phyloP scores from a whole-genome alignment of 179 eudicot species.

The Camellia oleifera region DNA sequence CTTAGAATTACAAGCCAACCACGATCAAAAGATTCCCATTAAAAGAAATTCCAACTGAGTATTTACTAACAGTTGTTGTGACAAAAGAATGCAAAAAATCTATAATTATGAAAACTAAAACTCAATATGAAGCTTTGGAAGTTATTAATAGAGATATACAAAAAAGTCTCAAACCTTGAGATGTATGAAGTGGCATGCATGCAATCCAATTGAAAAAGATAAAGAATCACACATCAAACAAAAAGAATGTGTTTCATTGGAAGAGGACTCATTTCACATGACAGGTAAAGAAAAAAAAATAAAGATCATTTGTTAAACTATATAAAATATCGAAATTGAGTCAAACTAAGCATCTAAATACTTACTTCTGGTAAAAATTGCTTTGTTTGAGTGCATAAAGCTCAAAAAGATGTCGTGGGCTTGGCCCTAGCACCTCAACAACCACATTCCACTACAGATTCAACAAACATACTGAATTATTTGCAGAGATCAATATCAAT shows the following conservation, averaged over 20 bases:
- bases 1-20: background rate
- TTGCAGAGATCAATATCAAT: background rate
- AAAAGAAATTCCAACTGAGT: background rate
- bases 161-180: background rate
- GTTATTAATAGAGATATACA: background rate
- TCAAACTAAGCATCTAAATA: slow-evolving; percentile 13
- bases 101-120: background rate
- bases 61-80: background rate
- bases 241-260: background rate
- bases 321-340: slow-evolving; percentile 2
- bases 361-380: slow-evolving; percentile 60
- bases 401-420: slow-evolving; percentile 89
- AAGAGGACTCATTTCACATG: background rate
- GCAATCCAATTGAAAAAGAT: background rate
- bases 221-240: background rate
- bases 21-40: background rate
- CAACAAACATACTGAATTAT: slow-evolving; percentile 22
- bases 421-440: slow-evolving; percentile 80
- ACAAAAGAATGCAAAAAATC: background rate
- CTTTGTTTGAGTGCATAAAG: slow-evolving; percentile 84
- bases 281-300: background rate
- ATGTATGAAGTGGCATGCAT: background rate
- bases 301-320: background rate
- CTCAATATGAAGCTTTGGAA: background rate
- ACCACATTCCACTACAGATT: slow-evolving; percentile 62